Evolutionary conservation across 257 asterid species (phyloP).

Genomic region (Perilla frutescens): DNA sequence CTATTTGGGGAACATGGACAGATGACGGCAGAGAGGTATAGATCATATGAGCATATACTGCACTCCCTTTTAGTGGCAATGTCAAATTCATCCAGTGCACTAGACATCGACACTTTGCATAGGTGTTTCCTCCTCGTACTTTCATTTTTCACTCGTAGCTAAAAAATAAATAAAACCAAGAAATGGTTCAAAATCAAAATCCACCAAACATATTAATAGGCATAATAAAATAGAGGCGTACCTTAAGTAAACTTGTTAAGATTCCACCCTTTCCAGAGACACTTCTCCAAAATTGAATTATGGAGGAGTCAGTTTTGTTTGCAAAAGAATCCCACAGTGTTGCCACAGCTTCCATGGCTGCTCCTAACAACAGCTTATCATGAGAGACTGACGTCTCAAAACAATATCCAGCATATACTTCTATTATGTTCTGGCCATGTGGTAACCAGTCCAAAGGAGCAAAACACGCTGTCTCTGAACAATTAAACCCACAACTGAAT

Average conservation of each 20-base stretch:
- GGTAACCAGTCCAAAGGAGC: conserved; percentile 93
- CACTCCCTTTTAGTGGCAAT: conserved; percentile 59
- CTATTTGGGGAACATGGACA: conserved; percentile 72
- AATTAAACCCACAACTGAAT: conserved; percentile 79
- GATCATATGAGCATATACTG: conserved; percentile 63
- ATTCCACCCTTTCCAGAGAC: conserved; percentile 58
- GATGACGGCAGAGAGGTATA: conserved; percentile 66
- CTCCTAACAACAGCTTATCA: conserved; percentile 72
- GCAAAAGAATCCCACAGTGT: conserved; percentile 53
- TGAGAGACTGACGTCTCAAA: conserved; percentile 68
- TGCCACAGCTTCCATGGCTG: conserved; percentile 64
- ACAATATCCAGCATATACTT: conserved; percentile 57
- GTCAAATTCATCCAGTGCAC: conserved; percentile 48
- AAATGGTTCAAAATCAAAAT: conserved; percentile 1
- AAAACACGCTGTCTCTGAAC: conserved; percentile 69
- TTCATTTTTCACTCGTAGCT: conserved; percentile 69
- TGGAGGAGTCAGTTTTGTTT: conserved; percentile 29
- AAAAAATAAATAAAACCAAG: conserved; percentile 1
- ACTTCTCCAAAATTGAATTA: conserved; percentile 48
- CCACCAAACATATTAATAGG: not conserved
- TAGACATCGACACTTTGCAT: conserved; percentile 42
- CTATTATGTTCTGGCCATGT: conserved; percentile 66
- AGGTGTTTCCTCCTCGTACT: conserved; percentile 55
- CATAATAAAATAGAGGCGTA: conserved; percentile 37
- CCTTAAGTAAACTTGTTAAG: conserved; percentile 71